Evolutionary conservation across 768 basidiomycete genomes (phyloP), one percentile per base, ranked within the genome.

Genomic region (Trametes cingulata): DNA sequence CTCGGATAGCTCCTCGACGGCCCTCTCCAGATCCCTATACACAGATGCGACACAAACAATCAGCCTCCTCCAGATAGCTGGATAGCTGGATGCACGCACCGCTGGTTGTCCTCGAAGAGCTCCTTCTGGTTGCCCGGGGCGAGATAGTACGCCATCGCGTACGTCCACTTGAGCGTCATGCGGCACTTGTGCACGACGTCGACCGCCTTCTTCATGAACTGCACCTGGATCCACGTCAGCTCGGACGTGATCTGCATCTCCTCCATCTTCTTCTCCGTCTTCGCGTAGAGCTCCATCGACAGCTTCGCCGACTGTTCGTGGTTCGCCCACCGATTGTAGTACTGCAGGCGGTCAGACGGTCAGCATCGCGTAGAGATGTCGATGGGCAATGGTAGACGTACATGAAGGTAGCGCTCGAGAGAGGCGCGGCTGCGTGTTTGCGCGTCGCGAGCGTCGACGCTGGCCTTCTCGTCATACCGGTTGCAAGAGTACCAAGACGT

Each of bases 251-350:
- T 83, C 78, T 98, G 97, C 90, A 98, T 96, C 76, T 97, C 94
- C 74, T 98, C 95, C 97, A 99, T 99, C 86, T 98, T 98, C 85
- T 96, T 95, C 82, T 99, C 95, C 13, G 96, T 98, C 79, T 95
- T 95, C 56, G 82, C 82, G 73, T 95, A 96, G 41, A 98, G 79
- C 64, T 98, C 94, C 15, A 91, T 73, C 17, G 96, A 95, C 51
- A 99, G 87, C 75, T 95, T 95, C 51, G 95, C 94, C n/a, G 95
- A 97, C 72, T 97, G 95, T 71, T 99, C 97, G 76, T 99, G 97
- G 74, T 99, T 99, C 8, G 97, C 93, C 92, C 93, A 99, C 40
- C 97, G 92, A 73, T 97, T 98, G 79, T 98, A 99, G 77, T 98
- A 99, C 94, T 97, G 64, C 4, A 39, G n/a, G n/a, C n/a, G n/a